Conservation (phyloP, 345 rosid species). For the Stellera chamaejasme region DNA sequence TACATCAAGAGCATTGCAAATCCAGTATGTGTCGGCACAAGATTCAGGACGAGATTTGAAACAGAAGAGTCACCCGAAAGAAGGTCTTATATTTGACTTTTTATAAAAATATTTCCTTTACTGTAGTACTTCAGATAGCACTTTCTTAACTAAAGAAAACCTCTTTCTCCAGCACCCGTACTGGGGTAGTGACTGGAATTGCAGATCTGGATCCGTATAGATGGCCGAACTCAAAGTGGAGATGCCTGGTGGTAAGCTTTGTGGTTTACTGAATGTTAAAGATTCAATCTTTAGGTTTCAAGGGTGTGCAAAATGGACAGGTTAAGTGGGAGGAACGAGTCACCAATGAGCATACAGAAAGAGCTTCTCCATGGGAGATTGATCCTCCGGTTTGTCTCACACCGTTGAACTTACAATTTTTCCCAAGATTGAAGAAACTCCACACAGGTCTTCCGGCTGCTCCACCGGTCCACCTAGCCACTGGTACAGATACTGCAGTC, state of each 20-base stretch:
- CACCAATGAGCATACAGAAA: conserved; percentile 45
- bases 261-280: too few relatives aligned
- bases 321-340: conserved; percentile 82
- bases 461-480: conserved; percentile 38
- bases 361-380: conserved; percentile 91
- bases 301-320: conserved; percentile 21
- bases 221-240: conserved; percentile 96
- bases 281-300: too few relatives aligned
- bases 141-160: conserved; percentile 7
- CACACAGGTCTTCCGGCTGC: conserved; percentile 51
- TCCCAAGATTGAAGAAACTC: conserved; percentile 74
- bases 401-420: conserved; percentile 62
- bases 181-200: conserved; percentile 65
- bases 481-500: conserved; percentile 28
- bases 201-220: conserved; percentile 67
- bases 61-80: conserved; percentile 84
- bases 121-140: neutral
- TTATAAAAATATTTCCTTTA: neutral
- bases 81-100: conserved; percentile 33
- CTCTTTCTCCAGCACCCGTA: conserved; percentile 36
- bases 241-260: conserved; percentile 65
- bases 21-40: conserved; percentile 53
- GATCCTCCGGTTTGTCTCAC: conserved; percentile 71
- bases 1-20: conserved; percentile 52
- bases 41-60: conserved; percentile 76